phyloP scores from a whole-genome alignment of 2,329 filamentous ascomycete species.

The Seiridium unicorne region DNA sequence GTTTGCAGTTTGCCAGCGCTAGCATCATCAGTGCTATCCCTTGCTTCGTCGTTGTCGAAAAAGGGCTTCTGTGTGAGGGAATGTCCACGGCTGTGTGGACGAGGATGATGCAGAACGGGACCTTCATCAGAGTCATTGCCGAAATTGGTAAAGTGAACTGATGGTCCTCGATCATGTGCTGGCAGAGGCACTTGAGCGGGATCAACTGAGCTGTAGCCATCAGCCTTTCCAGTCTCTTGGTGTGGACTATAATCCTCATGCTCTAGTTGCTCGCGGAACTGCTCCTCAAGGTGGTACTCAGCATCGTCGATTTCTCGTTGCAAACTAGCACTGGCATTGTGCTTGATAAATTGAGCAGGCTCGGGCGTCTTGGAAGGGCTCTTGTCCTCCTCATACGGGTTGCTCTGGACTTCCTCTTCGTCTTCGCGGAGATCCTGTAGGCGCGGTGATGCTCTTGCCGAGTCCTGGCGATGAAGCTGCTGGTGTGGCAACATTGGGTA shows the following conservation, averaged over 20 bases:
- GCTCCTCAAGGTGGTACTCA: conserved; percentile 80
- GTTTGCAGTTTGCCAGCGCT: conserved; percentile 35
- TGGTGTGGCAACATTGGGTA: conserved; percentile 56
- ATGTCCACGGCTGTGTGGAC: conserved; percentile 72
- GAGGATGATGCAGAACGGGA: conserved; percentile 66
- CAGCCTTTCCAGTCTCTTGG: conserved; percentile 36
- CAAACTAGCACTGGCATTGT: conserved; percentile 74
- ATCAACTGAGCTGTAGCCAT: conserved; percentile 20
- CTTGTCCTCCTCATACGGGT: conserved; percentile 35
- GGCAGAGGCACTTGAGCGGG: conserved; percentile 18
- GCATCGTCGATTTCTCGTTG: conserved; percentile 84
- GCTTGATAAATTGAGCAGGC: conserved; percentile 44
- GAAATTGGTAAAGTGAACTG: conserved; percentile 51
- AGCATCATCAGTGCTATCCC: conserved; percentile 34
- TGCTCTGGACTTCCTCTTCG: conserved; percentile 58
- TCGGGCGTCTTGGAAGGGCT: conserved; percentile 56
- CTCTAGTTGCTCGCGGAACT: conserved; percentile 75
- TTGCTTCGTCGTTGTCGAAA: conserved; percentile 51
- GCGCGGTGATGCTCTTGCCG: conserved; percentile 55
- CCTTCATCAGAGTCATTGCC: conserved; percentile 52
- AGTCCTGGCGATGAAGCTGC: conserved; percentile 54
- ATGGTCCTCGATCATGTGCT: conserved; percentile 40
- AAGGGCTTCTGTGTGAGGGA: conserved; percentile 68
- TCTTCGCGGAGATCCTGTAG: conserved; percentile 74
- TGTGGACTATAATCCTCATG: conserved; percentile 75